phyloP scores from a whole-genome alignment of 441 rosid genomes.

The Brassica hybrid region DNA sequence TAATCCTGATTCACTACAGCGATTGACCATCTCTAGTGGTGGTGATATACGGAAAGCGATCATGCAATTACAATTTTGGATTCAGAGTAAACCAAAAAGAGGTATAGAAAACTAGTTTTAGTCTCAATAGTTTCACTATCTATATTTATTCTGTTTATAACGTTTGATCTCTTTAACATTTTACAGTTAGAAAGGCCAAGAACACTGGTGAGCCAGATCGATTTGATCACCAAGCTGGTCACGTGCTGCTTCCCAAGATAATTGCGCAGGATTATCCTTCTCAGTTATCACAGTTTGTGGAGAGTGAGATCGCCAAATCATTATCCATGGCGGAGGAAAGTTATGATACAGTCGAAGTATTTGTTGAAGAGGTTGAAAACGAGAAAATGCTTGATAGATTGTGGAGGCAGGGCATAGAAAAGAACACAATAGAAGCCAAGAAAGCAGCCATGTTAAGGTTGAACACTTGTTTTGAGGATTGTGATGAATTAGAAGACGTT shows the following conservation, averaged over 20 bases:
- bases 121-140: neutral
- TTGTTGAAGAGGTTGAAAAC: slow-evolving; percentile 52
- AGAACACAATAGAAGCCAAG: slow-evolving; percentile 63
- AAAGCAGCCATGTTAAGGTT: slow-evolving; percentile 76
- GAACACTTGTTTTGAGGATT: slow-evolving; percentile 57
- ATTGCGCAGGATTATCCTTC: slow-evolving; percentile 81
- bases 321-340: slow-evolving; percentile 51
- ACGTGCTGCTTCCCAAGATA: slow-evolving; percentile 65
- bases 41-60: slow-evolving; percentile 86
- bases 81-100: slow-evolving; percentile 65
- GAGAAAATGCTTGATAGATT: slow-evolving; percentile 43
- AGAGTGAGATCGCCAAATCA: slow-evolving; percentile 67
- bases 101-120: slow-evolving; percentile 43
- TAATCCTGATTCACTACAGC: slow-evolving; percentile 60
- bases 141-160: neutral
- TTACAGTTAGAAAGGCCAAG: slow-evolving; percentile 50
- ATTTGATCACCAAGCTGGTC: slow-evolving; percentile 67
- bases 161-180: slow-evolving; percentile 25
- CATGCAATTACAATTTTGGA: slow-evolving; percentile 92
- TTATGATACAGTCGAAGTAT: slow-evolving; percentile 36
- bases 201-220: slow-evolving; percentile 41
- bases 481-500: slow-evolving; percentile 48
- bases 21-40: slow-evolving; percentile 55
- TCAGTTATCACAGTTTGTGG: slow-evolving; percentile 74
- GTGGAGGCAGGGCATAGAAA: slow-evolving; percentile 47